A percentile compares a stretch with the other conserved stretches of the same genome.
These are phyloP conservation scores for Ophiocordyceps camponoti-leonardi DNA, from an alignment of 2,329 filamentous ascomycete genomes.

Conservation along the genomic window DNA sequence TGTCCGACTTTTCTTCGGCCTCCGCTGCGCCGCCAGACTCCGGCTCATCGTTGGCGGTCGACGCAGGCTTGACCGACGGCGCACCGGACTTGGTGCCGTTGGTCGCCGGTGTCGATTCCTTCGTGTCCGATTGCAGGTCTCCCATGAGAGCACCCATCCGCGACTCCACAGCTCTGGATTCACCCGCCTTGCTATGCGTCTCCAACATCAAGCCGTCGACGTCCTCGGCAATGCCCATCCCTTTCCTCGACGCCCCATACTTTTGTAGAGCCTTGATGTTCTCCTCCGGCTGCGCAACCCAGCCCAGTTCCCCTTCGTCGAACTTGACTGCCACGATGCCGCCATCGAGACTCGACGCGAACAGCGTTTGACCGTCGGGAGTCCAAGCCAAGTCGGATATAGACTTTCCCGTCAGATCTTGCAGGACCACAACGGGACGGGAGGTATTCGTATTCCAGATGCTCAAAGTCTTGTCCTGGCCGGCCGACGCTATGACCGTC, in stretches of 20 bases:
- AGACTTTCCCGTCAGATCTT: constrained; percentile 77
- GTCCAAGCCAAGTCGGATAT: constrained; percentile 92
- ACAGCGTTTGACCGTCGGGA: constrained; percentile 76
- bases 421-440: constrained; percentile 73
- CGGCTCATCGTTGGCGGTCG: constrained; percentile 20
- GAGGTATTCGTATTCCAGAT: constrained; percentile 97
- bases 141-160: constrained; percentile 99
- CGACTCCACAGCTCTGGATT: constrained; percentile 77
- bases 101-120: constrained; percentile 26
- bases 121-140: constrained; percentile 45
- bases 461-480: constrained; percentile 88
- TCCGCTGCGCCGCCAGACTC: constrained; percentile 10
- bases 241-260: constrained; percentile 75
- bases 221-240: constrained; percentile 81
- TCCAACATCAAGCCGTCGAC: constrained; percentile 77
- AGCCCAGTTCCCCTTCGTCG: constrained; percentile 74
- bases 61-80: constrained; percentile 15
- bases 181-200: constrained; percentile 80
- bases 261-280: constrained; percentile 89
- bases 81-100: constrained; percentile 31
- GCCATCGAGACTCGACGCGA: constrained; percentile 75
- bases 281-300: constrained; percentile 69
- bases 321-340: constrained; percentile 72
- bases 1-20: constrained; percentile 32
- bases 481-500: constrained; percentile 90